Percentiles rank a stretch among this genome's conserved stretches.
Conservation (phyloP, 768 basidiomycete species). For the Clitopilus hobsonii region DNA sequence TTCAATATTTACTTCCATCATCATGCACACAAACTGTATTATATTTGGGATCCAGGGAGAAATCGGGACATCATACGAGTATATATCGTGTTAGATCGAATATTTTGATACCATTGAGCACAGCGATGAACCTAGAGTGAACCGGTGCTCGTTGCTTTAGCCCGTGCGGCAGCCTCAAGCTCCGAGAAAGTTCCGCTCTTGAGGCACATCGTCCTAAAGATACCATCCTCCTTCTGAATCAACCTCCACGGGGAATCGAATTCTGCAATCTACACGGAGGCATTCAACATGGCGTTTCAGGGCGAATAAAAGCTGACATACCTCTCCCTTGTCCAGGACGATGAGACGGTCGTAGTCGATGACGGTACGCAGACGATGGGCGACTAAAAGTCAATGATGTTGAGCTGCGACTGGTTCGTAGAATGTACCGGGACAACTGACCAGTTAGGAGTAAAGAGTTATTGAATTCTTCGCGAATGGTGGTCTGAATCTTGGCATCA, state of each 20-base stretch:
- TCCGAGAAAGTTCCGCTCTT: conserved; percentile 20
- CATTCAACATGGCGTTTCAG: background rate
- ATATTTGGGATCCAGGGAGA: no score
- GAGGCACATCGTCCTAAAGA: conserved; percentile 26
- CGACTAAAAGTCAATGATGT: conserved; percentile 35
- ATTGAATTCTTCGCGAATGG: conserved; percentile 83
- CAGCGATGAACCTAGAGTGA: background rate
- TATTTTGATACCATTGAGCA: no score
- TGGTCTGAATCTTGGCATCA: conserved; percentile 85
- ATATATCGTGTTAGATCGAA: background rate
- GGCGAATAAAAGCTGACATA: conserved; percentile 13
- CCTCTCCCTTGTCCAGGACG: conserved; percentile 70
- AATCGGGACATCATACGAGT: background rate
- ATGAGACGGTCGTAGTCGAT: conserved; percentile 80
- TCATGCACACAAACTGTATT: no score
- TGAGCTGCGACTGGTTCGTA: background rate
- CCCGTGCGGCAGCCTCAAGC: conserved; percentile 16
- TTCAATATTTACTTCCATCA: no score
- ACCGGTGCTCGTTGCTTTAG: conserved; percentile 9
- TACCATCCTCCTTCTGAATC: conserved; percentile 55
- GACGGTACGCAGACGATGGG: conserved; percentile 71
- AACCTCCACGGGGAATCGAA: conserved; percentile 72
- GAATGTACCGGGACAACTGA: conserved; percentile 23
- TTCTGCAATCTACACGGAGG: conserved; percentile 42
- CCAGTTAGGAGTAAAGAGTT: conserved; percentile 70